These are phyloP conservation scores for Penicillium sp. DNA, from an alignment of 2,329 filamentous ascomycete genomes.

Conservation along the genomic window DNA sequence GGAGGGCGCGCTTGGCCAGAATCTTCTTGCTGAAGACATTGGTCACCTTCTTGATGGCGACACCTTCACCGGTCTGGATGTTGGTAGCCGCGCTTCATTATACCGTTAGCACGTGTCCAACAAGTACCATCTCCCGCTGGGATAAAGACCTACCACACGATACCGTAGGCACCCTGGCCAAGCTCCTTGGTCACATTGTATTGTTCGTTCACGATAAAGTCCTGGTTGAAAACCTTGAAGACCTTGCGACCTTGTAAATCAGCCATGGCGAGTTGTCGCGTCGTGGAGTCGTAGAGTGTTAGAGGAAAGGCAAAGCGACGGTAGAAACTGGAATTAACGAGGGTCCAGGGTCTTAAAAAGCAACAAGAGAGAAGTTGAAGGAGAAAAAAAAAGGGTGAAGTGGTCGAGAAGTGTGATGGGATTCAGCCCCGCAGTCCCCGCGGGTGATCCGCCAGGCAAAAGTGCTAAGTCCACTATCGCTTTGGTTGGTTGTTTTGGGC, in stretches of 20 bases:
- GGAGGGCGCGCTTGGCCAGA: constrained; percentile 91
- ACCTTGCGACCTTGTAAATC: constrained; percentile 75
- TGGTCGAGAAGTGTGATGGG: constrained; percentile 20
- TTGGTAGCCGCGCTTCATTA: constrained; percentile 79
- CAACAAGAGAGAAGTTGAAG: constrained; percentile 10
- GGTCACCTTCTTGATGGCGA: constrained; percentile 99
- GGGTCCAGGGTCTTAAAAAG: background rate
- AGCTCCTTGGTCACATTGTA: constrained; percentile 99
- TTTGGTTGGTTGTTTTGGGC: background rate
- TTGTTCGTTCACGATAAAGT: constrained; percentile 96
- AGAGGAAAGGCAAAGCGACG: constrained; percentile 1
- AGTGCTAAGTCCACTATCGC: background rate
- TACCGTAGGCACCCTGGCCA: constrained; percentile 96
- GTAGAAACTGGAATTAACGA: constrained; percentile 1
- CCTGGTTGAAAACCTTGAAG: constrained; percentile 99
- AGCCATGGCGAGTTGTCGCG: constrained; percentile 47
- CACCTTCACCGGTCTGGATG: constrained; percentile 83
- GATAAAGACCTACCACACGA: constrained; percentile 73
- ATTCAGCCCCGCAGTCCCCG: constrained; percentile 28
- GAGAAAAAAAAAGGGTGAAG: constrained; percentile 15
- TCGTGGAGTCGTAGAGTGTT: background rate
- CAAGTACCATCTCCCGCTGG: background rate
- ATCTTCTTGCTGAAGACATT: constrained; percentile 99
- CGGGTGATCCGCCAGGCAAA: constrained; percentile 18
- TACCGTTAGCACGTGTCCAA: background rate